These are phyloP conservation scores for Umbelopsis ramanniana DNA, from an alignment of 192 early-diverging fungal genomes.

Conservation along the genomic window DNA sequence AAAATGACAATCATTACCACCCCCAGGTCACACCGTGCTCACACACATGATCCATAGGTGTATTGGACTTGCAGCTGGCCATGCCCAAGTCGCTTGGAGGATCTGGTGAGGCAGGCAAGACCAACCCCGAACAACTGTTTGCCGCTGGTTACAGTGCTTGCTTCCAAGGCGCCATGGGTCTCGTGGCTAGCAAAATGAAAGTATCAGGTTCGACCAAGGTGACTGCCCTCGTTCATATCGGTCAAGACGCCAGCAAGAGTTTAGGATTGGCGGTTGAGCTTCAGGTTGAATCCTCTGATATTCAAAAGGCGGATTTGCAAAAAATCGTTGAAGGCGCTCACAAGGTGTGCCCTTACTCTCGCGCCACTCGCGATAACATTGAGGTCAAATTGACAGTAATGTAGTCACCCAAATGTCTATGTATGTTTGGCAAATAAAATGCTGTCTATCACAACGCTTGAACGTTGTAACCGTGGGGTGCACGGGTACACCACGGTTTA, in stretches of 20 bases:
- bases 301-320: constrained; percentile 44
- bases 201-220: constrained; percentile 50
- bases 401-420: background rate
- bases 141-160: constrained; percentile 54
- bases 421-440: too few relatives aligned
- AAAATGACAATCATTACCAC: constrained; percentile 5
- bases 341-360: constrained; percentile 54
- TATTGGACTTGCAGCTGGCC: constrained; percentile 46
- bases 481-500: too few relatives aligned
- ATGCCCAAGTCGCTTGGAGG: constrained; percentile 56
- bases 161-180: constrained; percentile 54
- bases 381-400: constrained; percentile 51
- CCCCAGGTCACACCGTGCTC: background rate
- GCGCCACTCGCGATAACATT: constrained; percentile 51
- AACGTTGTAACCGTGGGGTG: too few relatives aligned
- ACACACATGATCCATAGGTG: constrained; percentile 22
- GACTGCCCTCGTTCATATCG: constrained; percentile 47
- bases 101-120: constrained; percentile 51
- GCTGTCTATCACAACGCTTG: too few relatives aligned
- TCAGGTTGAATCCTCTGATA: constrained; percentile 41
- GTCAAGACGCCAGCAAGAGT: constrained; percentile 46
- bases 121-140: constrained; percentile 60
- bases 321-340: constrained; percentile 55
- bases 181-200: constrained; percentile 44
- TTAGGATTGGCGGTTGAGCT: constrained; percentile 53